These are phyloP conservation scores for Syzygium syzygioides DNA, from an alignment of 441 rosid species.

Conservation along the genomic window DNA sequence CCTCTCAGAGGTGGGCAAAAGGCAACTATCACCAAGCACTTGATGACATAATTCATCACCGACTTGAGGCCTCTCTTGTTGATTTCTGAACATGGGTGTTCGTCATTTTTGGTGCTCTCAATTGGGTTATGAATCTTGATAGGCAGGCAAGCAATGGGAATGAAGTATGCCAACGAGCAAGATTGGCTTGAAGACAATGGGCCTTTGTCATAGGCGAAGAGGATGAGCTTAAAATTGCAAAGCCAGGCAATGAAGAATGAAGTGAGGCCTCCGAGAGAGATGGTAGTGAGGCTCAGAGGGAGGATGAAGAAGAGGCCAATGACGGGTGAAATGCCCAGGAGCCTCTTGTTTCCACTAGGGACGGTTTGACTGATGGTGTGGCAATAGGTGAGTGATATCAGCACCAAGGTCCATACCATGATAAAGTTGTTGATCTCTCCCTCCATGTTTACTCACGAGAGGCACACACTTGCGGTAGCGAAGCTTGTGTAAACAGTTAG, in stretches of 20 bases:
- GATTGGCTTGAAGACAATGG: neutral
- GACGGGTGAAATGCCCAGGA: neutral
- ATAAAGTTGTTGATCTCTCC: slow-evolving; percentile 4
- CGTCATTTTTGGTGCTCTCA: neutral
- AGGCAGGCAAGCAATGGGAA: slow-evolving; percentile 10
- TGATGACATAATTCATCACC: neutral
- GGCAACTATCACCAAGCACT: neutral
- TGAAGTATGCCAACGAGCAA: neutral
- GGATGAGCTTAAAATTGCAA: slow-evolving; percentile 12
- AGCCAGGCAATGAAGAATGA: slow-evolving; percentile 13
- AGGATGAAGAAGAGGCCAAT: slow-evolving; percentile 5
- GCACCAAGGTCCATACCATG: slow-evolving; percentile 1
- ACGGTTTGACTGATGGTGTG: neutral
- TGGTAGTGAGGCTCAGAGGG: slow-evolving; percentile 9
- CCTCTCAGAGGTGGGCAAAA: slow-evolving; percentile 1
- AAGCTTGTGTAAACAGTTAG: neutral
- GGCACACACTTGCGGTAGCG: neutral
- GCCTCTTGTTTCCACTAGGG: neutral
- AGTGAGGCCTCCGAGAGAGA: slow-evolving; percentile 6
- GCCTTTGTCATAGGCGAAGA: slow-evolving; percentile 10
- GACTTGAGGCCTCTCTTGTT: neutral
- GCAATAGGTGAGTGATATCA: slow-evolving; percentile 3
- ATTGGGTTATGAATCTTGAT: neutral
- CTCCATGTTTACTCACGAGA: neutral
- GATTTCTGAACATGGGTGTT: neutral